phyloP scores from a whole-genome alignment of 331 rosid genomes.

The Saraca asoca region DNA sequence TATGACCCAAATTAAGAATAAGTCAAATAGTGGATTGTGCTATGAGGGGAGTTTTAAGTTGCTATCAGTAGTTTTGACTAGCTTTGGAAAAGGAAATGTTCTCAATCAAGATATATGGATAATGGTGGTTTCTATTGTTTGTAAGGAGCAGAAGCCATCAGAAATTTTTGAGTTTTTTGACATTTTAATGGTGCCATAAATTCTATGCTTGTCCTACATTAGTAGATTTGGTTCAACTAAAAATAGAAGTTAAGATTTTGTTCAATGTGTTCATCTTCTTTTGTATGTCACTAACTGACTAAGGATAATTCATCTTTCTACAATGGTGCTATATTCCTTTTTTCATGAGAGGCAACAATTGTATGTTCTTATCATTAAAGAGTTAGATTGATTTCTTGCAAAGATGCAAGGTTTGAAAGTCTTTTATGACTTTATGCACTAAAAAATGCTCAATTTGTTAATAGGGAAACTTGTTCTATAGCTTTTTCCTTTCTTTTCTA shows the following conservation, averaged over 20 bases:
- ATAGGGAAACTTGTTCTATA: neutral
- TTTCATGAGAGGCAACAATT: neutral
- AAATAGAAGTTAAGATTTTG: neutral
- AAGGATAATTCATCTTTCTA: no score
- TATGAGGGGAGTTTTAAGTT: constrained; percentile 48
- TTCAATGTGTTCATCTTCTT: constrained; percentile 6
- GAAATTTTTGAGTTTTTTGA: constrained; percentile 43
- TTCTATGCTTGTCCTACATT: constrained; percentile 5
- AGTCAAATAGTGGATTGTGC: constrained; percentile 46
- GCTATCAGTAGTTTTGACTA: constrained; percentile 43
- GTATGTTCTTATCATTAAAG: constrained; percentile 5
- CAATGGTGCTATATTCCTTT: neutral
- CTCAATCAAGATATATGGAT: constrained; percentile 46
- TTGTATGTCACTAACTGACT: no score
- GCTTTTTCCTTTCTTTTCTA: neutral
- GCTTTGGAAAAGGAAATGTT: constrained; percentile 45
- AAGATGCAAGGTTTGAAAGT: neutral
- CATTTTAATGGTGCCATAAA: constrained; percentile 32
- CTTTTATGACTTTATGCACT: neutral
- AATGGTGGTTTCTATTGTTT: constrained; percentile 45
- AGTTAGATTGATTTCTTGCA: neutral
- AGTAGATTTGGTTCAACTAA: neutral
- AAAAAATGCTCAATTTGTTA: neutral
- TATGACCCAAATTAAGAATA: no score
- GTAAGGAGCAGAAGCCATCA: constrained; percentile 39